phyloP scores from a whole-genome alignment of 2,329 filamentous ascomycete genomes.

The Pseudocercospora fijiensis region DNA sequence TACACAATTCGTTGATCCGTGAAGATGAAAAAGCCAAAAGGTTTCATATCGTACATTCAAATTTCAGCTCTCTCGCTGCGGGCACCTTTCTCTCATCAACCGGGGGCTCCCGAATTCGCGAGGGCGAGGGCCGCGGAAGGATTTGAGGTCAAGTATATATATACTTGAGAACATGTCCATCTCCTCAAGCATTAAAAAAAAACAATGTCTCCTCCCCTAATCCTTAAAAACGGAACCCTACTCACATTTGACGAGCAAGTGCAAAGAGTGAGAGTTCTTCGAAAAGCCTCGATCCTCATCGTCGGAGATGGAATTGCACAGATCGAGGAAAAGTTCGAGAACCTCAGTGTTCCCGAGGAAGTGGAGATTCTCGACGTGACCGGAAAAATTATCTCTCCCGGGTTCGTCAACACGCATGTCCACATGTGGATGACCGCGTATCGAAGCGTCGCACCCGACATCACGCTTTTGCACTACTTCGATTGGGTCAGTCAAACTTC shows the following conservation, averaged over 20 bases:
- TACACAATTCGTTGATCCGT: no score
- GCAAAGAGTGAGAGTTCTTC: conserved; percentile 41
- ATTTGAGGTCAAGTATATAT: no score
- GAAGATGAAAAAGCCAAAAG: no score
- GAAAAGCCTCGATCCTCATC: conserved; percentile 46
- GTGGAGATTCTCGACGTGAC: conserved; percentile 51
- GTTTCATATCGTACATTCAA: no score
- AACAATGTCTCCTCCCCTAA: conserved; percentile 13
- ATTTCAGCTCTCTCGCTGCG: no score
- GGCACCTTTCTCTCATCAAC: no score
- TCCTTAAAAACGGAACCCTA: conserved; percentile 44
- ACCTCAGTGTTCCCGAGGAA: conserved; percentile 28
- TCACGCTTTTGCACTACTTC: conserved; percentile 52
- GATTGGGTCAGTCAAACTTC: conserved; percentile 42
- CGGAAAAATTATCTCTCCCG: conserved; percentile 55
- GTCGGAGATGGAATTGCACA: conserved; percentile 42
- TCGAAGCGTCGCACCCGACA: conserved; percentile 55
- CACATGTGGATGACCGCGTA: conserved; percentile 58
- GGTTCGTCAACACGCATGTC: conserved; percentile 57
- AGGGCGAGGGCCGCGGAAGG: no score
- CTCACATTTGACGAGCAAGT: conserved; percentile 42
- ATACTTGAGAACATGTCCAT: no score
- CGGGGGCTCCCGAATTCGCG: no score
- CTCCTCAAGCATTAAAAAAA: no score
- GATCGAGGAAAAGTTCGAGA: conserved; percentile 33